Percentiles rank a stretch among this genome's conserved stretches.
Conservation (phyloP, 2,329 filamentous ascomycete genomes). For the Dichotomopilus funicola region DNA sequence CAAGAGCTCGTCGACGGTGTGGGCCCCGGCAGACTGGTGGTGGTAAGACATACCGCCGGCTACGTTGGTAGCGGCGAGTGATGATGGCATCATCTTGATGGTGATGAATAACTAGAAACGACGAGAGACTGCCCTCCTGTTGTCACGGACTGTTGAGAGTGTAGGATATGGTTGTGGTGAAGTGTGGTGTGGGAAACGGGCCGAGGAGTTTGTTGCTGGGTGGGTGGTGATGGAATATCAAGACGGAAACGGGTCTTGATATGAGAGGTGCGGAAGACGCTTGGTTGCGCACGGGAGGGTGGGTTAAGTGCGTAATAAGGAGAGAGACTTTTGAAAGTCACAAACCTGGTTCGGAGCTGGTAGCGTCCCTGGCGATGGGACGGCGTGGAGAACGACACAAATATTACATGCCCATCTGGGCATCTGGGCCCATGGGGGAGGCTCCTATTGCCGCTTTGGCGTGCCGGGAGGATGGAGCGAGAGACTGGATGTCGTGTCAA, state of each 20-base stretch:
- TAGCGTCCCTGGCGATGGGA: slow-evolving; percentile 22
- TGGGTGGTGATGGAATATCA: slow-evolving; percentile 1
- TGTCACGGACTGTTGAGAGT: slow-evolving; percentile 6
- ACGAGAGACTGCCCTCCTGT: neutral
- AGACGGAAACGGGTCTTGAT: neutral
- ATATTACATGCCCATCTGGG: slow-evolving; percentile 17
- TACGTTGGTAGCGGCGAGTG: slow-evolving; percentile 30
- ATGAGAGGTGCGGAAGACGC: neutral
- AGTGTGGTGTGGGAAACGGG: neutral
- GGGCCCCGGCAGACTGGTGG: slow-evolving; percentile 25
- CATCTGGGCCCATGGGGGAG: slow-evolving; percentile 13
- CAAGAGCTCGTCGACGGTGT: slow-evolving; percentile 38
- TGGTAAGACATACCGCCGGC: slow-evolving; percentile 18
- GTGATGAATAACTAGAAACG: too few species aligned
- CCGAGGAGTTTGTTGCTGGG: slow-evolving; percentile 4
- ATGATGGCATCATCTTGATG: slow-evolving; percentile 29
- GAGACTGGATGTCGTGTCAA: slow-evolving; percentile 24
- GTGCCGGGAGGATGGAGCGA: slow-evolving; percentile 20
- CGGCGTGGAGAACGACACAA: slow-evolving; percentile 27
- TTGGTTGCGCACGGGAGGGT: neutral
- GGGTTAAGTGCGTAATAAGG: neutral
- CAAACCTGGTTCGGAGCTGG: slow-evolving; percentile 21
- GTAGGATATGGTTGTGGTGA: neutral
- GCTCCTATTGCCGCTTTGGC: slow-evolving; percentile 28
- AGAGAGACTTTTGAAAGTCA: neutral